phyloP scores from a whole-genome alignment of 345 rosid genomes.

The Pugionium cornutum region DNA sequence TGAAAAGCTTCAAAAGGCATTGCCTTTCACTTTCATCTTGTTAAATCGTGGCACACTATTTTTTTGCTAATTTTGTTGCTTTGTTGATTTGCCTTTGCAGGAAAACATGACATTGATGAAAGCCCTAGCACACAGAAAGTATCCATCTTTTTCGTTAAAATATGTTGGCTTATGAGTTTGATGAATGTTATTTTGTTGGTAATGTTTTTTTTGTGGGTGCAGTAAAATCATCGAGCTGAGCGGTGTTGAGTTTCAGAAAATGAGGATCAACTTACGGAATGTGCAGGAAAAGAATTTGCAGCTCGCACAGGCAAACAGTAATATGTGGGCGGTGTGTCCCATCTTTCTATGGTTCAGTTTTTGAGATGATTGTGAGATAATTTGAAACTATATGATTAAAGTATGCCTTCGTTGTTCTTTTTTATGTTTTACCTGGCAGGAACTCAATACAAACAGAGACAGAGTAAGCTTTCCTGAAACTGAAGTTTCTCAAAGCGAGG shows the following conservation, averaged over 20 bases:
- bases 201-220: conserved; percentile 6
- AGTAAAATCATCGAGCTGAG: conserved; percentile 63
- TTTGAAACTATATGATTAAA: conserved; percentile 16
- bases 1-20: conserved; percentile 58
- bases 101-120: conserved; percentile 58
- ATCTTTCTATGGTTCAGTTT: conserved; percentile 27
- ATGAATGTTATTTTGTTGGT: conserved; percentile 3
- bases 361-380: conserved; percentile 12
- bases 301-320: conserved; percentile 64
- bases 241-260: conserved; percentile 59
- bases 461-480: conserved; percentile 47
- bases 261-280: conserved; percentile 56
- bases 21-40: neutral
- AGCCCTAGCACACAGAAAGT: conserved; percentile 59
- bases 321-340: conserved; percentile 58
- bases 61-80: neutral
- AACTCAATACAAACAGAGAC: conserved; percentile 66
- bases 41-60: too few species aligned
- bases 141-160: conserved; percentile 26
- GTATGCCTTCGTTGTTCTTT: conserved; percentile 19
- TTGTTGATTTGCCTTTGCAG: conserved; percentile 36
- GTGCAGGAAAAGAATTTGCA: conserved; percentile 67
- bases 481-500: conserved; percentile 26
- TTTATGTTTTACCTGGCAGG: conserved; percentile 52
- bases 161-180: neutral